A percentile compares a stretch with the other conserved stretches of the same genome.
phyloP scores from a whole-genome alignment of 345 rosid genomes.

The Sonneratia caseolaris region DNA sequence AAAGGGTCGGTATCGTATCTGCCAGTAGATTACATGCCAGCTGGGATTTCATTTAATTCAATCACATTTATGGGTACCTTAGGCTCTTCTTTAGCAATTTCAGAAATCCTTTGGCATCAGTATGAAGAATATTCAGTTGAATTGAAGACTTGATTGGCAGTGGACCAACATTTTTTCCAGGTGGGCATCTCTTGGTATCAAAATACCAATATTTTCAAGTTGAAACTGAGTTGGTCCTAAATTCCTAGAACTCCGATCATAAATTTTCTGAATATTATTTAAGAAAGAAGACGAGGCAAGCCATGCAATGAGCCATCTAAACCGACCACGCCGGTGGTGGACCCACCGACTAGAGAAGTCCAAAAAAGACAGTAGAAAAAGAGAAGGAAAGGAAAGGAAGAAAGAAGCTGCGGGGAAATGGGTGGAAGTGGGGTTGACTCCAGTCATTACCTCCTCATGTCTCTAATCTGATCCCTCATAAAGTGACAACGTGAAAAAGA shows the following conservation, averaged over 20 bases:
- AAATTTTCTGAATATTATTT: too few relatives aligned
- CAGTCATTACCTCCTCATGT: neutral
- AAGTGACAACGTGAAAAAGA: neutral
- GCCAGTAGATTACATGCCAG: neutral
- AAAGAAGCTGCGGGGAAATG: conserved; percentile 1
- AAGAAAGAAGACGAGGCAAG: too few relatives aligned
- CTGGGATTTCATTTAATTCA: neutral
- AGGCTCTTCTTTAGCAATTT: neutral
- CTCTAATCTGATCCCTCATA: neutral
- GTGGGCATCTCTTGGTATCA: too few relatives aligned
- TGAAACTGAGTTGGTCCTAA: too few relatives aligned
- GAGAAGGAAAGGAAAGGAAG: neutral
- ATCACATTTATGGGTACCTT: neutral
- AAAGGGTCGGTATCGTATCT: neutral
- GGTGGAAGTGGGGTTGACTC: conserved; percentile 1
- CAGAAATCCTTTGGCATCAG: neutral
- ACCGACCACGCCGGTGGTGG: too few relatives aligned
- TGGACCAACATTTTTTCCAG: neutral
- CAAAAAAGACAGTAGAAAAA: neutral
- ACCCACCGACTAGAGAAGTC: neutral
- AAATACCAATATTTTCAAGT: too few relatives aligned
- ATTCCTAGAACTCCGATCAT: too few relatives aligned
- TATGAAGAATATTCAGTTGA: neutral
- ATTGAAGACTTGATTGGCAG: neutral
- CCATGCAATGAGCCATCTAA: too few relatives aligned